These are phyloP conservation scores for Meyerozyma guilliermondii DNA, from an alignment of 1,139 yeast species.

Conservation along the genomic window DNA sequence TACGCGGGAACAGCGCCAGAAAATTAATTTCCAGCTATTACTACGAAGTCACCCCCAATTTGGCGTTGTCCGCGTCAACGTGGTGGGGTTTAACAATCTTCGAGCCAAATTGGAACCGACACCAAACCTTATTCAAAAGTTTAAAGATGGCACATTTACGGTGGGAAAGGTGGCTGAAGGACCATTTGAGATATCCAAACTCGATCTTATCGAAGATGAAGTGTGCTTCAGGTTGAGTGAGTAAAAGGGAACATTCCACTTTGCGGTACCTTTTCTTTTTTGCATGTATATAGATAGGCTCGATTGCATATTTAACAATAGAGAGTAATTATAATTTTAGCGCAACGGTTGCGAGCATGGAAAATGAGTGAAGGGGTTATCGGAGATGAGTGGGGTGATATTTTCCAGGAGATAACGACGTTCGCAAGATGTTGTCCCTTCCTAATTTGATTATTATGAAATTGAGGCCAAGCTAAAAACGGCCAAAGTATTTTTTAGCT, in stretches of 20 bases:
- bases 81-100: constrained; percentile 24
- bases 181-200: constrained; percentile 17
- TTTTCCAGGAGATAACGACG: no score
- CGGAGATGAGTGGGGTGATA: no score
- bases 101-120: constrained; percentile 21
- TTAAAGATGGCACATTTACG: constrained; percentile 14
- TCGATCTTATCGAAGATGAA: constrained; percentile 33
- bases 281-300: not conserved
- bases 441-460: no score
- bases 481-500: no score
- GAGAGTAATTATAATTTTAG: no score
- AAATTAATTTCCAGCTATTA: constrained; percentile 21
- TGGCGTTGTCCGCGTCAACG: constrained; percentile 22
- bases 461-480: no score
- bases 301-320: no score
- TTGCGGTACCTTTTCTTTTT: not conserved
- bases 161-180: constrained; percentile 21
- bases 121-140: constrained; percentile 15
- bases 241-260: not conserved
- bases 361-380: no score
- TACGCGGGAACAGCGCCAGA: constrained; percentile 12
- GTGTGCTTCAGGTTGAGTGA: constrained; percentile 10
- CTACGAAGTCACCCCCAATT: constrained; percentile 23
- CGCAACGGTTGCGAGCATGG: no score
- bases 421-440: no score